Base-by-base conservation (phyloP, 768 basidiomycete genomes). In the Phlebiopsis flavidoalba region DNA sequence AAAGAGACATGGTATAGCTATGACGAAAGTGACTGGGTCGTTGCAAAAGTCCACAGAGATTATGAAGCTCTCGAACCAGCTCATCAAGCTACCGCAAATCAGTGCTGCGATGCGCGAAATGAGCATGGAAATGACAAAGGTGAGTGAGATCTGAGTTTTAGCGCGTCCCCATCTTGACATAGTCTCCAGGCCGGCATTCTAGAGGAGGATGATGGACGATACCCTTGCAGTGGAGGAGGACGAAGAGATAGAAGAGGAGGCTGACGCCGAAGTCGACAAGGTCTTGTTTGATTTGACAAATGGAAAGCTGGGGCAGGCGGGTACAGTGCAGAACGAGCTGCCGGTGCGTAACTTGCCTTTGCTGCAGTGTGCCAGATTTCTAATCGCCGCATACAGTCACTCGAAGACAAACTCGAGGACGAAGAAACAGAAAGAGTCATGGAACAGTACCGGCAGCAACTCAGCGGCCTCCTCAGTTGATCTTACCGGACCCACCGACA, bases 121-220 rank as follows among this genome's bases (percentile, higher is more conserved):
- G 94, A 93, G 90, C 67, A 93, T 95, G 89, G 97, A 99, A 75
- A 98, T 98, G 97, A 98, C 92, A 63, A 98, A 98, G 84, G 96
- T 89, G 65, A 45, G 78, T 57, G 49, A 35, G 6, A 31, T 6
- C 6, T 6, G 8, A 36, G 37, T 43, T 31, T 24, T 12, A 31
- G 22, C 57, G 31, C 37, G 19, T 36, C 46, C 5, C 33, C 21
- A 6, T 26, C 12, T 47, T 70, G 33, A 69, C 35, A 60, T 19
- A 57, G 4, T 40, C 50, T 60, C 48, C 51, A 98, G 95, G 94
- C 95, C 36, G 97, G 97, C 1, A 92, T 99, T 63, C 87, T 98
- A 85, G 92, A 94, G 66, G 97, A 99, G n/a, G 72, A 98, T 98
- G 97, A 76, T 99, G 57, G 94, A 95, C 62, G 95, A 97, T 67